Evolutionary conservation across 805 yeast genomes (phyloP), one percentile per base, ranked within the genome.

Genomic region (Sporopachydermia lactativora): DNA sequence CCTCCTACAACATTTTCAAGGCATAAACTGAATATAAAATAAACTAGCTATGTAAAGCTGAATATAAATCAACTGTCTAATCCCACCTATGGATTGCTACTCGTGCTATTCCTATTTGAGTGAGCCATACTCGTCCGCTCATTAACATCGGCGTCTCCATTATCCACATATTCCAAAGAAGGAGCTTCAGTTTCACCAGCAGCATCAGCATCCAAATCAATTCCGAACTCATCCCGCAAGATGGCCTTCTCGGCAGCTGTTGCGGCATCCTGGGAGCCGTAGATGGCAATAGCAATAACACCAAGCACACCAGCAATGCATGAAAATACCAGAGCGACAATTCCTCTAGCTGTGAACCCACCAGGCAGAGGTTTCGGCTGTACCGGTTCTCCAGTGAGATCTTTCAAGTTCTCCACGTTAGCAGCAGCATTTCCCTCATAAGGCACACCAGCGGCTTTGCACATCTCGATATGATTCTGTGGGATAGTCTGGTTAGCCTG

Each of bases 301-400:
- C 98, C 98, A 15, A 84, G 61, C 47, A 84, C 56, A 54, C 92
- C 98, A 39, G 95, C 73, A 50, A 89, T 53, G 68, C 83, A 74
- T 4, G 96, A 84, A 70, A 92, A 89, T 15, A 81, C 89, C 60
- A 92, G 65, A 8, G 97, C 97, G 41, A 89, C 94, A 57, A 81
- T 78, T 67, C 98, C 98, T 57, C 81, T 77, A 43, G 94, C 83
- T 39, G 97, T 89, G 73, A 92, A 92, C 15, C 96, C 96, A 37
- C 68, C 56, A 37, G 97, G 97, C 52, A 92, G 71, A 35, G 62
- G 50, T 47, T 66, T 64, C 24, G 48, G 65, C 64, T 88, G 96
- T 34, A 70, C 66, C 57, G 80, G 78, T 64, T 84, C 75, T 46
- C 94, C 94, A 6, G 68, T 59, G 50, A 92, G 68, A 58, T 89